Base-by-base conservation (phyloP, 2,329 filamentous ascomycete genomes). In the Capronia americana region DNA sequence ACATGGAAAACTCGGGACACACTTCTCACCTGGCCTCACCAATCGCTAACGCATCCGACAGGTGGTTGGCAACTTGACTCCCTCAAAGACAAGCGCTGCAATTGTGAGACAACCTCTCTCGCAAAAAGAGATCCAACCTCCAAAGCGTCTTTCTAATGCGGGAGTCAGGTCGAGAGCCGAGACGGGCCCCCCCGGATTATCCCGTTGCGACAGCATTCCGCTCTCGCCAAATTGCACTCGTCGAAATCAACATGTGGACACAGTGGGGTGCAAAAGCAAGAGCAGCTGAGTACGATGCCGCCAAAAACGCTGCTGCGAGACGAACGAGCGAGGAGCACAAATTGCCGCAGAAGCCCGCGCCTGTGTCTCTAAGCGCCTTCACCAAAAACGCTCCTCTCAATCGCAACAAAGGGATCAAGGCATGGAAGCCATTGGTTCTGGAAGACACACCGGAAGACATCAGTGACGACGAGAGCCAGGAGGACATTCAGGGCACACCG, bases 331-430 rank as follows among this genome's bases (percentile, higher is more conserved):
- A 74, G 32, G 71, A 73, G 57, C 70, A 71, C 53, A 69, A 66
- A 14, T 57, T 71, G 44, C 71, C 71, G 30, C 70, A 66, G 24
- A 69, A 69, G n/a, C 58, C 70, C 28, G 63, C 62, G 26, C 70
- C 70, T 10, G 44, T 74, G 20, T 72, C 72, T 28, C 62, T 74
- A 5, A 66, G 68, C 41, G 70, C 70, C 53, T 73, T 73, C 59
- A 67, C 67, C 54, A 68, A 69, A 59, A 69, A 63, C 58, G 38
- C 62, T 12, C 65, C 64, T 26, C 46, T 55, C 30, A 72, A 66
- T 32, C 70, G 71, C 24, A 74, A 74, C 65, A 74, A 72, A 61
- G 72, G 72, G 34, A 56, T 46, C 28, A 74, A 74, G 61, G 63
- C 66, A 38, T 74, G 58, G 55, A 67, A 68, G 24, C 72, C 72